These are phyloP conservation scores for Quercus parvula DNA, from an alignment of 306 rosid genomes.

Conservation along the genomic window DNA sequence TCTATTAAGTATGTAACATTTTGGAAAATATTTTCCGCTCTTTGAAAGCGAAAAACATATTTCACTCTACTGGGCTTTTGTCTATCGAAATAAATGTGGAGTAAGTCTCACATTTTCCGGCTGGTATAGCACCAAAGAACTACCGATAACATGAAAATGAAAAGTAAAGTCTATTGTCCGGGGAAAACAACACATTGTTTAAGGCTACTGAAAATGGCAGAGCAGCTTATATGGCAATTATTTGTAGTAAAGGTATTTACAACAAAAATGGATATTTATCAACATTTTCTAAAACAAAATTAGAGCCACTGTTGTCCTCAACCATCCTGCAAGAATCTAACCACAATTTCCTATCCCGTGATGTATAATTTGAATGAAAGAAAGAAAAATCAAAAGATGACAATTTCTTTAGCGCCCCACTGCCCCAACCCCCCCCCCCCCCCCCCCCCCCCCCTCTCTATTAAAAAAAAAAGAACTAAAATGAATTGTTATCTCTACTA, in stretches of 20 bases:
- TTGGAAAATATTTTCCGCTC: too few relatives aligned
- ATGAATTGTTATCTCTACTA: slow-evolving; percentile 32
- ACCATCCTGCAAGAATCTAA: slow-evolving; percentile 34
- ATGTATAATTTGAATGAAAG: slow-evolving; percentile 43
- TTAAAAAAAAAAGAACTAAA: slow-evolving; percentile 26
- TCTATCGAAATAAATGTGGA: too few relatives aligned
- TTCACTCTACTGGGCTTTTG: too few relatives aligned
- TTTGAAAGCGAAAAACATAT: too few relatives aligned
- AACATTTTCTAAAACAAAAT: slow-evolving; percentile 39
- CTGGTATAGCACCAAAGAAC: background rate
- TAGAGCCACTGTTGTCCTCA: slow-evolving; percentile 11
- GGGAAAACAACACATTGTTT: background rate
- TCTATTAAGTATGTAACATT: too few relatives aligned
- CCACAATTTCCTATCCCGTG: slow-evolving; percentile 39
- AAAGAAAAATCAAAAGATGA: slow-evolving; percentile 27
- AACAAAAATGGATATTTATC: slow-evolving; percentile 45
- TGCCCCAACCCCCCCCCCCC: too few relatives aligned
- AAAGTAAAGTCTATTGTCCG: background rate
- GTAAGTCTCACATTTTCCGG: background rate
- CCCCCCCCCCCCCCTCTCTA: too few relatives aligned
- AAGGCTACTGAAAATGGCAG: background rate
- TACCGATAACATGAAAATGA: background rate
- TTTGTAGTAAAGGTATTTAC: slow-evolving; percentile 33
- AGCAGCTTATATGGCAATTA: slow-evolving; percentile 20
- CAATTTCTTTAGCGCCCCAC: slow-evolving; percentile 28